phyloP scores from a whole-genome alignment of 2,329 filamentous ascomycete genomes.

The Tolypocladium inflatum region DNA sequence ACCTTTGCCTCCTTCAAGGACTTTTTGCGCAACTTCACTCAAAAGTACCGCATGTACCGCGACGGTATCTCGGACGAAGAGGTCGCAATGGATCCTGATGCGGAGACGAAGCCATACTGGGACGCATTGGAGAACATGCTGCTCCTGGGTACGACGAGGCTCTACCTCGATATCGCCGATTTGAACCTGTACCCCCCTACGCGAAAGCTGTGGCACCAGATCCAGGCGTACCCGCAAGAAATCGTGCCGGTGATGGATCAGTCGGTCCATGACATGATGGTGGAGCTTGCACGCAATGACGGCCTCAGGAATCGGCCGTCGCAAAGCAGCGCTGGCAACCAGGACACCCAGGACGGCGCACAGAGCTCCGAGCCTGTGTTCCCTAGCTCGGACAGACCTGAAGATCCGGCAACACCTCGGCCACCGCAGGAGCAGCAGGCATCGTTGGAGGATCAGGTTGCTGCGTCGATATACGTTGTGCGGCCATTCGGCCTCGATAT shows the following conservation, averaged over 20 bases:
- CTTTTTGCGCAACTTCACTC: conserved; percentile 84
- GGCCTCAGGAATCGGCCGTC: conserved; percentile 58
- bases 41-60: conserved; percentile 86
- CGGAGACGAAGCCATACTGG: conserved; percentile 73
- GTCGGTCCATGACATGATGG: conserved; percentile 84
- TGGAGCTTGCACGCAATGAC: conserved; percentile 76
- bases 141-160: conserved; percentile 68
- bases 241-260: conserved; percentile 97
- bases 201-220: conserved; percentile 88
- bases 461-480: conserved; percentile 72
- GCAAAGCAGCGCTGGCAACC: conserved; percentile 44
- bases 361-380: conserved; percentile 68
- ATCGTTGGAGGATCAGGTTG: conserved; percentile 70
- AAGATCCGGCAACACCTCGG: conserved; percentile 28
- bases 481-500: conserved; percentile 82
- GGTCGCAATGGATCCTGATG: conserved; percentile 57
- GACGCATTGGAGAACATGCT: conserved; percentile 86
- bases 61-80: conserved; percentile 77
- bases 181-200: conserved; percentile 89
- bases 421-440: conserved; percentile 36
- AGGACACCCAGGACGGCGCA: conserved; percentile 31
- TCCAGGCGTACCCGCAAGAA: conserved; percentile 90
- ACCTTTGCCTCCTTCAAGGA: conserved; percentile 82
- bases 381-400: conserved; percentile 68
- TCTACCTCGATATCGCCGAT: conserved; percentile 84